Evolutionary conservation across 179 eudicot species (phyloP).

Genomic region (Heliamphora pulchella): DNA sequence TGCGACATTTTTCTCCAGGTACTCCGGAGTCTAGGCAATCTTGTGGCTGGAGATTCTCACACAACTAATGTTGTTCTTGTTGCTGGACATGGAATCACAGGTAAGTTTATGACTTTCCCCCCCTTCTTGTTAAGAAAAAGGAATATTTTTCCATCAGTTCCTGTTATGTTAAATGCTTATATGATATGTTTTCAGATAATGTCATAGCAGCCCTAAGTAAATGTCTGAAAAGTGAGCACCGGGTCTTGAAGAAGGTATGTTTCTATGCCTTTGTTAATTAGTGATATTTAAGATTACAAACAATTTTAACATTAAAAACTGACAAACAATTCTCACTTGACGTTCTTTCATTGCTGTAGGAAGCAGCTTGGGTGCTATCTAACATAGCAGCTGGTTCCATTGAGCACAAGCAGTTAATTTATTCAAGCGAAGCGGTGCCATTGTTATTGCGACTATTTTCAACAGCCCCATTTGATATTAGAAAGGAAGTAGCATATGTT

Average conservation of each 20-base stretch:
- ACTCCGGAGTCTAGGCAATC: conserved; percentile 85
- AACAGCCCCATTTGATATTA: conserved; percentile 76
- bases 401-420: conserved; percentile 62
- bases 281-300: background rate
- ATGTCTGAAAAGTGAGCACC: conserved; percentile 88
- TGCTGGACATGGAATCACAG: conserved; percentile 67
- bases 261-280: background rate
- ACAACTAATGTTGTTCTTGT: conserved; percentile 45
- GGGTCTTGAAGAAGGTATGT: conserved; percentile 82
- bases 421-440: conserved; percentile 63
- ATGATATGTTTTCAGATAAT: conserved; percentile 36
- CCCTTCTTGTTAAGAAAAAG: background rate
- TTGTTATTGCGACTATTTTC: conserved; percentile 53
- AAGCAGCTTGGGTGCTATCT: conserved; percentile 96
- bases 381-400: conserved; percentile 89
- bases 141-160: background rate
- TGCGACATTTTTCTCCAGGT: conserved; percentile 36
- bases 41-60: conserved; percentile 80
- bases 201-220: conserved; percentile 55
- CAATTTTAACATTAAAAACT: background rate
- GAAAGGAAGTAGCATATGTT: conserved; percentile 88
- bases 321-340: background rate
- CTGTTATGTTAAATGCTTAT: conserved; percentile 12
- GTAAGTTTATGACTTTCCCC: conserved; percentile 33
- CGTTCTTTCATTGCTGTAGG: conserved; percentile 37